Evolutionary conservation across 352 stramenopile genomes (phyloP).

Genomic region (Globisporangium uncinulatum): DNA sequence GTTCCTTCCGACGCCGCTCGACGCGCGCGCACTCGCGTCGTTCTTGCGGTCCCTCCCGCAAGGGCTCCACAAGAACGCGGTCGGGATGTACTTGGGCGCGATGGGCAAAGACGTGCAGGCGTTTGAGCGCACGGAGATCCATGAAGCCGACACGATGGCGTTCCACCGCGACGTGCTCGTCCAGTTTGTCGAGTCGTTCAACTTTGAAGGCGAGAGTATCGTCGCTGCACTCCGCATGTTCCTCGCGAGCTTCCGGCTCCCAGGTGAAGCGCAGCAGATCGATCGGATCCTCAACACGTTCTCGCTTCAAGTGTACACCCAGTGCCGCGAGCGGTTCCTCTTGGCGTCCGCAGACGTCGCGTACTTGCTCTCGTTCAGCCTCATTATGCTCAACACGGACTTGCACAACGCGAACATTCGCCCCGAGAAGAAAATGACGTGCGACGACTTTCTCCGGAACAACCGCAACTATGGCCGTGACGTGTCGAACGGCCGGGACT

Average conservation of each 20-base stretch:
- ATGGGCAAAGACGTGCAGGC: slow-evolving; percentile 77
- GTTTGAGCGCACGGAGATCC: slow-evolving; percentile 65
- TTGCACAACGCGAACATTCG: slow-evolving; percentile 85
- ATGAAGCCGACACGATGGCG: slow-evolving; percentile 77
- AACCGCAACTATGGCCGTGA: slow-evolving; percentile 89
- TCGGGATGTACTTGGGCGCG: slow-evolving; percentile 83
- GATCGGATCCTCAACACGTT: slow-evolving; percentile 87
- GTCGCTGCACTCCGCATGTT: slow-evolving; percentile 78
- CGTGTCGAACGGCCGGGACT: slow-evolving; percentile 62
- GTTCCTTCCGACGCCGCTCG: slow-evolving; percentile 72
- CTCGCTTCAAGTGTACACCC: slow-evolving; percentile 76
- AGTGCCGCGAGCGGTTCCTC: slow-evolving; percentile 79
- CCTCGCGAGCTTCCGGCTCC: slow-evolving; percentile 77
- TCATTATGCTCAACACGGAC: slow-evolving; percentile 90
- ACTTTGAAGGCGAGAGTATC: slow-evolving; percentile 74
- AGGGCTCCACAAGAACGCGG: slow-evolving; percentile 75
- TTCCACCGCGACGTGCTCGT: slow-evolving; percentile 78
- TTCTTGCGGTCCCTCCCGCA: slow-evolving; percentile 81
- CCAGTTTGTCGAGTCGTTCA: slow-evolving; percentile 74
- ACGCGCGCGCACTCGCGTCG: slow-evolving; percentile 75
- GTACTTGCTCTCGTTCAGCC: slow-evolving; percentile 85
- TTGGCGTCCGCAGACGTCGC: slow-evolving; percentile 87
- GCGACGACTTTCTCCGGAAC: slow-evolving; percentile 85
- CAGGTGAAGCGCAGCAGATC: slow-evolving; percentile 85
- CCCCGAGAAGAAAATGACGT: slow-evolving; percentile 82